Conservation (phyloP, 129 eudicot species). For the Artemisia tridentata region DNA sequence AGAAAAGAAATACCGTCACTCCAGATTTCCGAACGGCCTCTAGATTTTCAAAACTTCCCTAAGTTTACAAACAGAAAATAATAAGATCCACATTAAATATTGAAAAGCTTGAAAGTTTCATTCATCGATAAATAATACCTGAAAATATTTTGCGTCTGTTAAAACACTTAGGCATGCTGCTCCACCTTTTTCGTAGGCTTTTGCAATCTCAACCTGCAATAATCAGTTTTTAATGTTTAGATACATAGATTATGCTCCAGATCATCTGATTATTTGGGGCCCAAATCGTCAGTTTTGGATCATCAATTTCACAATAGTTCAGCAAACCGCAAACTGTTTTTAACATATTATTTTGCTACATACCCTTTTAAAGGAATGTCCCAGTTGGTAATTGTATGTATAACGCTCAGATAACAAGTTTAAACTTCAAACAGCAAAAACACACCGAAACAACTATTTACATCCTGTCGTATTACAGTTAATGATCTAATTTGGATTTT, state of each 20-base stretch:
- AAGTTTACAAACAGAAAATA: conserved; percentile 21
- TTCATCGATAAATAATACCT: conserved; percentile 44
- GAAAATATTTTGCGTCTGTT: conserved; percentile 86
- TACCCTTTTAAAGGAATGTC: background rate
- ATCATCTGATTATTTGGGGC: background rate
- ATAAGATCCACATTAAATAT: conserved; percentile 7
- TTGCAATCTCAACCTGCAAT: conserved; percentile 82
- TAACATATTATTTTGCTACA: background rate
- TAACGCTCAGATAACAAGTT: background rate
- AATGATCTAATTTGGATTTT: background rate
- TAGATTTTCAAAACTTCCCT: conserved; percentile 92
- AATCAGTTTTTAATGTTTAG: background rate
- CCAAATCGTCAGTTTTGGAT: background rate
- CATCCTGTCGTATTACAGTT: background rate
- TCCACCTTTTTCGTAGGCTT: conserved; percentile 96
- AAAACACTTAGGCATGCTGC: conserved; percentile 95
- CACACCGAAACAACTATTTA: background rate
- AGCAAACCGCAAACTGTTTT: background rate
- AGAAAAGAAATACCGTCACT: conserved; percentile 48
- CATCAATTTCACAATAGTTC: background rate
- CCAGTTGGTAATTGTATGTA: background rate
- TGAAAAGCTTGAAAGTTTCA: background rate
- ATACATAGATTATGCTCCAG: background rate
- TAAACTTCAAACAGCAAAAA: background rate
- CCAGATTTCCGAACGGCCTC: conserved; percentile 80